A percentile compares a stretch with the other conserved stretches of the same genome.
Evolutionary conservation across 2,329 filamentous ascomycete genomes (phyloP).

Genomic region (Apiospora malaysiana): DNA sequence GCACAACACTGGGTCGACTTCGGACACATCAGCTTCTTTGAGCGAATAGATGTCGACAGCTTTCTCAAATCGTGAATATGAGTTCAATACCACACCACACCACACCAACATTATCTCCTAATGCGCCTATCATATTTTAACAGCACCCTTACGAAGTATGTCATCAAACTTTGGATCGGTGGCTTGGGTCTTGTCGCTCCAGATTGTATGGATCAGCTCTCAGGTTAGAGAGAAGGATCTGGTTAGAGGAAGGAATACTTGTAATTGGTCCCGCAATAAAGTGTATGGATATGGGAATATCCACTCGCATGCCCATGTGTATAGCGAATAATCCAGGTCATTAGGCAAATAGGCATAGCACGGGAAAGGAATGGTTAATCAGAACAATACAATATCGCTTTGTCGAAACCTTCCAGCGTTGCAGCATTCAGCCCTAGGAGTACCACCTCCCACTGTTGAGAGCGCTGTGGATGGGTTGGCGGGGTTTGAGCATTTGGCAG

Average conservation of each 20-base stretch:
- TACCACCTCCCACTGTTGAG: background rate
- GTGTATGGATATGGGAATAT: background rate
- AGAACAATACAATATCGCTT: too few species aligned
- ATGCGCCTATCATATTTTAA: background rate
- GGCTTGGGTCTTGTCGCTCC: background rate
- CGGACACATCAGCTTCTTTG: slow-evolving; percentile 65
- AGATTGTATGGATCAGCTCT: background rate
- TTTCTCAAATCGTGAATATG: slow-evolving; percentile 42
- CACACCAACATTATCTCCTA: too few species aligned
- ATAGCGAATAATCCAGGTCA: background rate
- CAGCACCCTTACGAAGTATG: background rate
- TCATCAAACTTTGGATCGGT: background rate
- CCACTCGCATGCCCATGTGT: background rate
- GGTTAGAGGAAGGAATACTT: too few species aligned
- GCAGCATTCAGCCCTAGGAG: background rate
- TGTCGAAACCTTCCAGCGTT: background rate
- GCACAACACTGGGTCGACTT: slow-evolving; percentile 81
- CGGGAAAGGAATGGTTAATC: background rate
- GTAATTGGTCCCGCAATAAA: background rate
- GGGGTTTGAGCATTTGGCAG: background rate
- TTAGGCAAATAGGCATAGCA: too few species aligned
- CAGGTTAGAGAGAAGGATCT: too few species aligned
- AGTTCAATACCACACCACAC: background rate
- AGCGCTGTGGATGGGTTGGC: background rate
- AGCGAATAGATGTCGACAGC: slow-evolving; percentile 64